Evolutionary conservation across 2,329 filamentous ascomycete species (phyloP).

Genomic region (Pyrenochaeta sp.): DNA sequence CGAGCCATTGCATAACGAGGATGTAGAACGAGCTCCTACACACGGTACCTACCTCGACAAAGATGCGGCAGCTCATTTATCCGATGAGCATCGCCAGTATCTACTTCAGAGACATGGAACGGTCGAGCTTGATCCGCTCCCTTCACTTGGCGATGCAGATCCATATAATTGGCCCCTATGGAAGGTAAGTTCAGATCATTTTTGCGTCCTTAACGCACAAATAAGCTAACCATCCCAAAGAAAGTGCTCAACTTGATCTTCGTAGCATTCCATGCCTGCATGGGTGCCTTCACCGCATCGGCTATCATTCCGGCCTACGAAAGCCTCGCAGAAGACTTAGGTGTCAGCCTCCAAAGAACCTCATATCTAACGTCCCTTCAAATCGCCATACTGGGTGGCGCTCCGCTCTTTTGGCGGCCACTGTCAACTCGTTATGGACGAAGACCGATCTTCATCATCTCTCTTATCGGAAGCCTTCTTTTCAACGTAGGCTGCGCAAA

Average conservation of each 20-base stretch:
- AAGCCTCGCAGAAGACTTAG: slow-evolving; percentile 60
- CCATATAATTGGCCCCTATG: slow-evolving; percentile 64
- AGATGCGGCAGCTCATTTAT: slow-evolving; percentile 42
- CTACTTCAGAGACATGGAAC: slow-evolving; percentile 62
- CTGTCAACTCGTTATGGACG: slow-evolving; percentile 63
- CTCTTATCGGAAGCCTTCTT: slow-evolving; percentile 55
- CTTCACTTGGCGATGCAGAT: slow-evolving; percentile 58
- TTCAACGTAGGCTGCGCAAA: slow-evolving; percentile 64
- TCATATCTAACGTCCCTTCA: slow-evolving; percentile 65
- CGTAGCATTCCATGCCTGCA: slow-evolving; percentile 65
- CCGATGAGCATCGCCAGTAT: slow-evolving; percentile 58
- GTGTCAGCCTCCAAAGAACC: slow-evolving; percentile 56
- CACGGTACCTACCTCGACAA: slow-evolving; percentile 38
- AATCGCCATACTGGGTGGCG: slow-evolving; percentile 62
- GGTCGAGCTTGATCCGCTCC: slow-evolving; percentile 62
- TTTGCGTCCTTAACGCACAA: slow-evolving; percentile 2
- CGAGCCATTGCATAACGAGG: slow-evolving; percentile 16
- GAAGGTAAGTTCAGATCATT: slow-evolving; percentile 48
- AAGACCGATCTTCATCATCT: slow-evolving; percentile 62
- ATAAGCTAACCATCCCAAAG: slow-evolving; percentile 34
- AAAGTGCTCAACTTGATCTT: slow-evolving; percentile 62
- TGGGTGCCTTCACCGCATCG: slow-evolving; percentile 64
- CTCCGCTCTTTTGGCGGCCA: slow-evolving; percentile 65
- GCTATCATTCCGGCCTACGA: slow-evolving; percentile 64
- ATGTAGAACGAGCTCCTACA: slow-evolving; percentile 34